Percentiles rank a stretch among this genome's conserved stretches.
These are phyloP conservation scores for Kockiozyma suomiensis DNA, from an alignment of 805 yeast species.

Conservation along the genomic window DNA sequence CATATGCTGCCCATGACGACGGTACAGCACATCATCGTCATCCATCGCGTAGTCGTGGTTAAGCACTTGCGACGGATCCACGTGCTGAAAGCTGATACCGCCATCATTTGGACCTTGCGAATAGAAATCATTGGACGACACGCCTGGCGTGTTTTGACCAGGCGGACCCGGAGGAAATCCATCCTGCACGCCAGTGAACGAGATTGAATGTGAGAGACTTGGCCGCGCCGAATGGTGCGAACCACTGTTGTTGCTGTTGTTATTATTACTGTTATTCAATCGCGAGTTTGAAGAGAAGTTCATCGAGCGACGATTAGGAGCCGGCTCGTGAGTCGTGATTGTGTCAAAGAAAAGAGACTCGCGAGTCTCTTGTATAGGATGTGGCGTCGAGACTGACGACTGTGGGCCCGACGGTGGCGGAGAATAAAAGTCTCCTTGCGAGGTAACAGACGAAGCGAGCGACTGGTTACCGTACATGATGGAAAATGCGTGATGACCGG, in stretches of 20 bases:
- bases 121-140: slow-evolving; percentile 17
- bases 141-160: slow-evolving; percentile 28
- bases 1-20: not conserved
- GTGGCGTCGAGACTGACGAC: slow-evolving; percentile 36
- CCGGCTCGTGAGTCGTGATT: slow-evolving; percentile 26
- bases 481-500: slow-evolving; percentile 14
- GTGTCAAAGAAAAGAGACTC: slow-evolving; percentile 37
- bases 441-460: slow-evolving; percentile 32
- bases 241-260: too few species aligned
- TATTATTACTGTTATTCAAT: not conserved
- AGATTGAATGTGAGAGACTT: slow-evolving; percentile 23
- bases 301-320: slow-evolving; percentile 28
- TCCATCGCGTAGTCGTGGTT: slow-evolving; percentile 19
- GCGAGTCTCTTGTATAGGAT: slow-evolving; percentile 30
- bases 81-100: slow-evolving; percentile 22
- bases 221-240: slow-evolving; percentile 23
- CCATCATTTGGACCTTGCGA: not conserved
- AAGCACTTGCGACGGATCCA: slow-evolving; percentile 31
- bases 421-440: slow-evolving; percentile 34
- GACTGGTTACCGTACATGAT: slow-evolving; percentile 22
- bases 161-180: slow-evolving; percentile 31
- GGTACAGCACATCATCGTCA: slow-evolving; percentile 17
- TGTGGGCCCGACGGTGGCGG: slow-evolving; percentile 36
- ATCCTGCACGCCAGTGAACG: slow-evolving; percentile 21
- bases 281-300: slow-evolving; percentile 17